Conservation (phyloP, 2,329 filamentous ascomycete genomes). For the Alternaria alternata region DNA sequence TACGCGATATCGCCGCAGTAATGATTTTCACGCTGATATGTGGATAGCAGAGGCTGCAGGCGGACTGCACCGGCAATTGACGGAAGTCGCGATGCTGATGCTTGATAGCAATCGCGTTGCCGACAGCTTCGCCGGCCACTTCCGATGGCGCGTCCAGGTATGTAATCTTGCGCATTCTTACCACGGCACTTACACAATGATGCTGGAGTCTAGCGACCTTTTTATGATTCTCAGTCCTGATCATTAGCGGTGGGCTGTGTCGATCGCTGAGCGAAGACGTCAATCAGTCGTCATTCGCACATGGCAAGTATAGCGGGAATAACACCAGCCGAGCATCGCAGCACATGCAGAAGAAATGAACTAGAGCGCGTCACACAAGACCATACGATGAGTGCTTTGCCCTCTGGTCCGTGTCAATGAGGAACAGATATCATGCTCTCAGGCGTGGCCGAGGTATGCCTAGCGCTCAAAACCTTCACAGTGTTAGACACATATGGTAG, state of each 20-base stretch:
- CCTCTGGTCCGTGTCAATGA: background rate
- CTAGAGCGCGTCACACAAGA: background rate
- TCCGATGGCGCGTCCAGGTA: constrained; percentile 17
- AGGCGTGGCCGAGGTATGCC: background rate
- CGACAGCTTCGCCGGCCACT: constrained; percentile 18
- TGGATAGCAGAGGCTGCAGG: constrained; percentile 33
- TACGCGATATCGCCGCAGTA: constrained; percentile 14
- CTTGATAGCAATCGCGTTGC: constrained; percentile 13
- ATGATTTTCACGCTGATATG: constrained; percentile 13
- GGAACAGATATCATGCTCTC: background rate
- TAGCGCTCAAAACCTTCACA: background rate
- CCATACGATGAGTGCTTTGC: background rate
- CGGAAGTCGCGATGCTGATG: constrained; percentile 34
- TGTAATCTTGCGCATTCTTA: background rate
- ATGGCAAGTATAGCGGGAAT: constrained; percentile 1
- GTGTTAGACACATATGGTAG: background rate
- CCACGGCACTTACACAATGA: constrained; percentile 1
- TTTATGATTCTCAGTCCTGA: constrained; percentile 4
- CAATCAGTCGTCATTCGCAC: constrained; percentile 6
- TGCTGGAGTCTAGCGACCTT: background rate
- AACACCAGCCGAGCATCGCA: background rate
- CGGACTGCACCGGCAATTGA: constrained; percentile 35
- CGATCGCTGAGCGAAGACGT: constrained; percentile 8
- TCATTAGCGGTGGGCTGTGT: background rate
- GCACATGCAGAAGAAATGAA: background rate